Evolutionary conservation across 2,329 filamentous ascomycete genomes (phyloP), one percentile per base, ranked within the genome.

Genomic region (Cordyceps sp.): DNA sequence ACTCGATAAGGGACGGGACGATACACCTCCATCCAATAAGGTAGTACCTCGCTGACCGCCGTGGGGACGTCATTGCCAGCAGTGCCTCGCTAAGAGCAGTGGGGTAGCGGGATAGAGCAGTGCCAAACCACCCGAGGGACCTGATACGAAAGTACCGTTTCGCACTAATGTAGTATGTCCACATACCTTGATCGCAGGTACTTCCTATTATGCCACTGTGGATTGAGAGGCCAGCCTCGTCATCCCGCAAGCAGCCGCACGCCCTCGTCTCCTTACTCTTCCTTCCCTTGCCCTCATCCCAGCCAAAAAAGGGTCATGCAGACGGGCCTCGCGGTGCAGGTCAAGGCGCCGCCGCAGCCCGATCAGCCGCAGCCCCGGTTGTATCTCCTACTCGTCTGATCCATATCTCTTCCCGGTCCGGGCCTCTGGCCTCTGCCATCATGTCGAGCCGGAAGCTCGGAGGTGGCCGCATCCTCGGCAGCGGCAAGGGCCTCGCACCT

Each of bases 381-480:
- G 46, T 46, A 53, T 48, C 29, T 22, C 20, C 14, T 13, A 15
- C 16, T 20, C 27, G 10, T 20, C 15, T 15, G 21, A 24, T n/a
- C n/a, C n/a, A n/a, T n/a, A 24, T 13, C 10, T 10, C 22, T 24
- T 24, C 22, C 10, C 22, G 22, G 5, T 37, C 33, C 39, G 49
- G 49, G 51, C 49, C 46, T 45, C 54, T 48, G 45, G 39, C 38
- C 32, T 16, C 26, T 33, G 22, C 25, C 39, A 39, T 46, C 54
- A 93, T 93, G 84, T 79, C 84, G 46, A 69, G 70, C 55, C 75
- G 82, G 63, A 86, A 80, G 64, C 70, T 94, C 54, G 88, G 88
- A 57, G 86, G 88, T 58, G 88, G 88, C 54, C 76, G 88, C 61
- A 77, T 94, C 49, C 64, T 94, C 46, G 88, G 88, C 48, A 92